Percentiles rank a stretch among this genome's conserved stretches.
phyloP scores from a whole-genome alignment of 2,329 filamentous ascomycete species.

The Drechslerella coelobrocha region DNA sequence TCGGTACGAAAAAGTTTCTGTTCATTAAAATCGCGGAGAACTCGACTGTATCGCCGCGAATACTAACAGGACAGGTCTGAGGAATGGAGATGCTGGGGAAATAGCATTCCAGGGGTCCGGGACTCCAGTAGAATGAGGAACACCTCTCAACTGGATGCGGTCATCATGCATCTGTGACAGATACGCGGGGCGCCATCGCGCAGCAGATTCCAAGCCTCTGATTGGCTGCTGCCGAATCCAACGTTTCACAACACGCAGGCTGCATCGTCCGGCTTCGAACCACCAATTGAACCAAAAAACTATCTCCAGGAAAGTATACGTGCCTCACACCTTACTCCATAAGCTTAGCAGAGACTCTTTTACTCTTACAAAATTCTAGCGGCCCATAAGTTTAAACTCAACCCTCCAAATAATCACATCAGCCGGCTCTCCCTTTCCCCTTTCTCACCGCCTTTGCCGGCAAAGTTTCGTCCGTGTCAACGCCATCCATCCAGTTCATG shows the following conservation, averaged over 20 bases:
- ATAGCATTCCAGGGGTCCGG: not conserved
- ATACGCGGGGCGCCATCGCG: too few relatives aligned
- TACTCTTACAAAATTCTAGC: too few relatives aligned
- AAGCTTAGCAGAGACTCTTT: too few relatives aligned
- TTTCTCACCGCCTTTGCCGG: too few relatives aligned
- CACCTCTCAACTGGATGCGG: conserved; percentile 5
- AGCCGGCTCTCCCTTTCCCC: not conserved
- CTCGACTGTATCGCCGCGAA: too few relatives aligned
- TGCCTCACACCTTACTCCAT: too few relatives aligned
- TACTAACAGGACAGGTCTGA: too few relatives aligned
- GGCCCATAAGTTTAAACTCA: too few relatives aligned
- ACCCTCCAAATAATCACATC: not conserved
- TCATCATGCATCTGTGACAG: conserved; percentile 21
- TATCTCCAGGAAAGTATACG: not conserved
- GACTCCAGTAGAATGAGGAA: not conserved
- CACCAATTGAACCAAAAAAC: not conserved
- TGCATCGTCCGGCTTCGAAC: not conserved
- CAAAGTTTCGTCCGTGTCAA: not conserved
- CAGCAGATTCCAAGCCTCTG: not conserved
- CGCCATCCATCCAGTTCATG: not conserved
- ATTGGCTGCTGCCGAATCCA: conserved; percentile 14
- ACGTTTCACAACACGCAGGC: conserved; percentile 2
- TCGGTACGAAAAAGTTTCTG: too few relatives aligned
- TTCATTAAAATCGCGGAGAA: too few relatives aligned
- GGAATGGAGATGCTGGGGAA: not conserved